Evolutionary conservation across 768 basidiomycete species (phyloP).

Genomic region (Suillus weaverae): DNA sequence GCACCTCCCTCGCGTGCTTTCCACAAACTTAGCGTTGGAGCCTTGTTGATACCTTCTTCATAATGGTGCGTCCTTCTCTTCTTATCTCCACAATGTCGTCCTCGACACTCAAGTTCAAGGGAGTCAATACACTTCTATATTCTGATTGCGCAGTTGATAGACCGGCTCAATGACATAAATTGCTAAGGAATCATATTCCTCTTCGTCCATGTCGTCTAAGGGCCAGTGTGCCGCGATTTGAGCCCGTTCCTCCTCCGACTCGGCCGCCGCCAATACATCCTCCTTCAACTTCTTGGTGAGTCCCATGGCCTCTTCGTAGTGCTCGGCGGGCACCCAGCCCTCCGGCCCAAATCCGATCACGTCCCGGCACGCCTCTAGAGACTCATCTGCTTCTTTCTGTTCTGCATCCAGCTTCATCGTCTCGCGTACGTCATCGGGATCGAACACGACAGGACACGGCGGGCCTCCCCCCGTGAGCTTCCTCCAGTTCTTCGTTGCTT

Average conservation of each 20-base stretch:
- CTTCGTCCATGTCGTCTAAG: constrained; percentile 50
- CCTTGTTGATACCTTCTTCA: too few relatives aligned
- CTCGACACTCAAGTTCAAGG: too few relatives aligned
- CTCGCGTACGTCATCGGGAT: constrained; percentile 43
- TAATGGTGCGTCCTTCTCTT: too few relatives aligned
- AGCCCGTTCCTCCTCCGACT: constrained; percentile 39
- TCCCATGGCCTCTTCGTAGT: constrained; percentile 42
- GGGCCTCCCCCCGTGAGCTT: constrained; percentile 36
- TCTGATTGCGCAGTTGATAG: too few relatives aligned
- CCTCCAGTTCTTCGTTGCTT: constrained; percentile 44
- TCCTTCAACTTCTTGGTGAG: constrained; percentile 35
- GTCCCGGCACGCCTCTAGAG: constrained; percentile 26
- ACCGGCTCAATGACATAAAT: too few relatives aligned
- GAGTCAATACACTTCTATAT: too few relatives aligned
- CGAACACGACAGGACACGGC: constrained; percentile 49
- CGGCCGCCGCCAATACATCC: constrained; percentile 29
- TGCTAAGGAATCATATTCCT: constrained; percentile 28
- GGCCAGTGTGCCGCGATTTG: constrained; percentile 42
- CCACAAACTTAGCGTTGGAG: too few relatives aligned
- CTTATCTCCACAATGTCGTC: too few relatives aligned
- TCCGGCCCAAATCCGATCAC: constrained; percentile 39
- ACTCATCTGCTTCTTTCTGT: constrained; percentile 32
- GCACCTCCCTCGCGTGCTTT: too few relatives aligned
- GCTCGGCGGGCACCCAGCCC: constrained; percentile 43
- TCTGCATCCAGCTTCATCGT: constrained; percentile 38